phyloP scores from a whole-genome alignment of 2,329 filamentous ascomycete species.

The Neofusicoccum cordaticola region DNA sequence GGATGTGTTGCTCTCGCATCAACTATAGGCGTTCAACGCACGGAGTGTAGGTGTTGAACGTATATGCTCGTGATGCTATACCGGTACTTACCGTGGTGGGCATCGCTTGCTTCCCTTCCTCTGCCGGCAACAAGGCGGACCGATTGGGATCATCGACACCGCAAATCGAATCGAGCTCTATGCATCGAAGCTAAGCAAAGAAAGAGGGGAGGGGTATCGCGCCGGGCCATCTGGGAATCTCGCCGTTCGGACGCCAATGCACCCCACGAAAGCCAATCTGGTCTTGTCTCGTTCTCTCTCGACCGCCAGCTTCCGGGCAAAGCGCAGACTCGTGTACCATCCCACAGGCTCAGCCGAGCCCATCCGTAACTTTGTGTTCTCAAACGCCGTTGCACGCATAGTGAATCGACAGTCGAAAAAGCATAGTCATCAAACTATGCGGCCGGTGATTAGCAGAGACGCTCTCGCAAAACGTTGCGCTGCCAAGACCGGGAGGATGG shows the following conservation, averaged over 20 bases:
- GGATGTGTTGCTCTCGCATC: conserved; percentile 21
- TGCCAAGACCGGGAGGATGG: too few species aligned
- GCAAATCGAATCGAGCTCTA: background rate
- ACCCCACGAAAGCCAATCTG: background rate
- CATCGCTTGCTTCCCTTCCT: background rate
- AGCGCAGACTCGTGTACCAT: background rate
- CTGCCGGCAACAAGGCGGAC: background rate
- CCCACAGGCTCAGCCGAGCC: background rate
- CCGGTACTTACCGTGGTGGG: background rate
- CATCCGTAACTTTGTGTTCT: background rate
- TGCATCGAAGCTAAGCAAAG: background rate
- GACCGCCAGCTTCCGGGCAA: background rate
- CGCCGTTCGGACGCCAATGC: background rate
- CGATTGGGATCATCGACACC: background rate
- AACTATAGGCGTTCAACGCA: conserved; percentile 23
- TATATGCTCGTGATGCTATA: conserved; percentile 23
- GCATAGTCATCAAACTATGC: conserved; percentile 5
- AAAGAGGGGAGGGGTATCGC: background rate
- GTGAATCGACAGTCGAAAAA: background rate
- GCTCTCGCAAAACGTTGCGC: background rate
- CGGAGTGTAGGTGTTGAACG: conserved; percentile 17
- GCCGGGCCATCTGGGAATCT: background rate
- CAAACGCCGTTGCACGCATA: background rate
- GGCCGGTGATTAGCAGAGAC: background rate
- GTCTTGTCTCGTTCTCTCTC: background rate